Evolutionary conservation across 2,329 filamentous ascomycete genomes (phyloP).

Genomic region (Fusarium xylarioides): DNA sequence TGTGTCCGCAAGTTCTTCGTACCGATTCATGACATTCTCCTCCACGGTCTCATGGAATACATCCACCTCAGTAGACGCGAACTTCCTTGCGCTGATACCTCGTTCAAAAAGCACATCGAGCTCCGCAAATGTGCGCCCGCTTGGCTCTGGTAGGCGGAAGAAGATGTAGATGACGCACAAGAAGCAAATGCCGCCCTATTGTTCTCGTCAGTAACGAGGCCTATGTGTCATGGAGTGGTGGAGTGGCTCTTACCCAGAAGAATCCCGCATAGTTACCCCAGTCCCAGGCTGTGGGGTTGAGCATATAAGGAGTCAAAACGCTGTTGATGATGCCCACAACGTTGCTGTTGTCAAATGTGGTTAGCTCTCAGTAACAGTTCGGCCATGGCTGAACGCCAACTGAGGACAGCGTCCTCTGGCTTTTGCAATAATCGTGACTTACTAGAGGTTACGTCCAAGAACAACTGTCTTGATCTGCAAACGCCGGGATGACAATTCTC

Average conservation of each 20-base stretch:
- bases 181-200: slow-evolving; percentile 76
- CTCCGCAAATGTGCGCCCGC: slow-evolving; percentile 84
- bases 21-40: slow-evolving; percentile 57
- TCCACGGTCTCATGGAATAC: slow-evolving; percentile 64
- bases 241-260: slow-evolving; percentile 72
- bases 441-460: slow-evolving; percentile 80
- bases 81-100: slow-evolving; percentile 75
- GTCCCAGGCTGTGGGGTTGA: slow-evolving; percentile 86
- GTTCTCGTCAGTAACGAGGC: slow-evolving; percentile 15
- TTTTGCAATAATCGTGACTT: slow-evolving; percentile 44
- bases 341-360: slow-evolving; percentile 60
- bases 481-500: slow-evolving; percentile 82
- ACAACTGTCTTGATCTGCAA: slow-evolving; percentile 93
- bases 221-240: background rate
- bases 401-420: background rate
- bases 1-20: slow-evolving; percentile 50
- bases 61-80: slow-evolving; percentile 66
- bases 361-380: slow-evolving; percentile 18
- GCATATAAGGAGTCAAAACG: slow-evolving; percentile 90
- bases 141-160: slow-evolving; percentile 72
- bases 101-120: slow-evolving; percentile 86
- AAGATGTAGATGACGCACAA: slow-evolving; percentile 79
- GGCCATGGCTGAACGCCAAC: background rate
- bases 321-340: slow-evolving; percentile 83
- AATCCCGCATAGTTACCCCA: slow-evolving; percentile 90